Base-by-base conservation (phyloP, 192 early-diverging fungal species). In the Coemansia sp. region DNA sequence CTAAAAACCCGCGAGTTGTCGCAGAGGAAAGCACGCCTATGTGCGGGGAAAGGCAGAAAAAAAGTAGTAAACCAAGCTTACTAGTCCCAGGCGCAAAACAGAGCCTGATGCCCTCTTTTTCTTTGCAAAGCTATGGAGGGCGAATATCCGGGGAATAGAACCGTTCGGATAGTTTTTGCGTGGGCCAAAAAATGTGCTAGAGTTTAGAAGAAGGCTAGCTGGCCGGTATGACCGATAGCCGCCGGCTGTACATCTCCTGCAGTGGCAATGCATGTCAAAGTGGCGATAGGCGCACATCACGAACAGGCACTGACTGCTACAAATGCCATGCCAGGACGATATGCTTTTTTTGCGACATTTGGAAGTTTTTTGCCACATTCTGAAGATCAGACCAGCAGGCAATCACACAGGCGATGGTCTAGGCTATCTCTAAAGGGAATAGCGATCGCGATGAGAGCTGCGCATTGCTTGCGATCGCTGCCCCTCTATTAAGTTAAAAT, bases 1-100 rank as follows among this genome's bases (percentile, higher is more conserved):
- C 64, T 66, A 66, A 58, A 66, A 58, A 57, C 53, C 64, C 52
- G 64, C 56, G n/a, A 37, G n/a, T 23, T 6, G 56, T 23, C 12
- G 50, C 52, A 23, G 42, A 39, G 34, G 34, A 3, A 33, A 16
- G 53, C 13, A 52, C 38, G 20, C 56, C 38, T 58, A 58, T 57
- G 41, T 58, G 53, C 34, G 37, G 55, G 55, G 33, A 13, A 52
- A 12, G 37, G 25, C 31, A 20, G 28, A 36, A 36, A 52, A 52
- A 50, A 13, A 39, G 48, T 36, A 28, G 38, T 39, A 45, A 13
- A 21, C n/a, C 37, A 48, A 28, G 9, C 20, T 3, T 14, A n/a
- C 56, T 36, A 20, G 56, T 35, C 13, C 14, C 33, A n/a, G 35
- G 56, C 56, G 16, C 33, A 36, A 34, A 58, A 31, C 28, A 18